Base-by-base conservation (phyloP, 139 green algal genomes). In the Limnomonas spitsbergensis region DNA sequence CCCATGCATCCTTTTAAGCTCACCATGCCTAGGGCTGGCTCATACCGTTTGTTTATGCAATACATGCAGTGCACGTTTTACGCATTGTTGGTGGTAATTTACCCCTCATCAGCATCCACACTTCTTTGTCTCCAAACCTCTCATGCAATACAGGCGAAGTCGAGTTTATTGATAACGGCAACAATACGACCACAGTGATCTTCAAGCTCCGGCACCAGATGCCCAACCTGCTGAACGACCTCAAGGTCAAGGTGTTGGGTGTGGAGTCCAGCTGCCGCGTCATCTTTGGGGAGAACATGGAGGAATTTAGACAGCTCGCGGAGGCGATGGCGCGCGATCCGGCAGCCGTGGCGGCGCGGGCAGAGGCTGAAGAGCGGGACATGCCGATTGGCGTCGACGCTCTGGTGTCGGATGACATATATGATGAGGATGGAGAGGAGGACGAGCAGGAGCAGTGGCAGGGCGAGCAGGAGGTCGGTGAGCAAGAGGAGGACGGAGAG, bases 201-300 rank as follows among this genome's bases (percentile, higher is more conserved):
- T 74, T 74, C 35, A 53, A 53, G 68, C 35, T 74, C 7, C 68
- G 42, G 68, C 68, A 74, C 68, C 68, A 74, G 36, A n/a, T 74
- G 27, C 68, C 68, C 68, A 47, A 74, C 68, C 42, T 74, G 68
- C 68, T 74, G 6, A 32, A 39, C 7, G 68, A 74, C 35, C 35
- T 74, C 29, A 40, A 47, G 35, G 68, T 74, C 24, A 9, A 29
- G 24, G 42, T 20, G 4, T 74, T 74, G 3, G 68, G 20, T 6
- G 35, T 74, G 34, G 68, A 74, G 36, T n/a, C 20, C 9, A 42
- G 36, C 36, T 47, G 35, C 35, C 35, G 36, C 6, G 68, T 47
- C 3, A 74, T 74, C 7, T 74, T 74, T 29, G 6, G 20, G 3
- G 35, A 74, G 20, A 74, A 74, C 68, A n/a, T 74, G 56, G 24